These are phyloP conservation scores for Ziziphus jujuba DNA, from an alignment of 306 rosid genomes.

Conservation along the genomic window DNA sequence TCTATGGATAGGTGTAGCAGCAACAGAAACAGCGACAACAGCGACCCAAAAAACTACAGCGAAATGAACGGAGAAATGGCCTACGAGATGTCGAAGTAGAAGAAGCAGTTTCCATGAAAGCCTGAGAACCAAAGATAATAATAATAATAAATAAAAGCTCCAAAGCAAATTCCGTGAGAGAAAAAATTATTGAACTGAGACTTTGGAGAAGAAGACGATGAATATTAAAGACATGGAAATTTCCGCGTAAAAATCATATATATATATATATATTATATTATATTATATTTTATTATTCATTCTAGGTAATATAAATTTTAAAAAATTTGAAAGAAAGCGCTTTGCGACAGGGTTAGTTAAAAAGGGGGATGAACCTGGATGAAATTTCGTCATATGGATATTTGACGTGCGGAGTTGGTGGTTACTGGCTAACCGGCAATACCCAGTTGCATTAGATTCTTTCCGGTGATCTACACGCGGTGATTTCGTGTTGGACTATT, in stretches of 20 bases:
- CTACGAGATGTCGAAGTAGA: slow-evolving; percentile 30
- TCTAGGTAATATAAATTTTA: no score
- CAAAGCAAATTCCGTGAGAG: no score
- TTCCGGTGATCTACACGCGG: slow-evolving; percentile 14
- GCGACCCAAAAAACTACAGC: slow-evolving; percentile 39
- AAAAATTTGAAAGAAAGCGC: neutral
- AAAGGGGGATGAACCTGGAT: slow-evolving; percentile 22
- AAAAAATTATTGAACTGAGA: neutral
- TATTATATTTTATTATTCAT: no score
- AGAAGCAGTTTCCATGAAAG: slow-evolving; percentile 46
- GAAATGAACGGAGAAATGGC: slow-evolving; percentile 36
- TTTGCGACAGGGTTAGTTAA: neutral
- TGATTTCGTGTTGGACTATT: neutral
- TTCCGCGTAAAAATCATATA: neutral
- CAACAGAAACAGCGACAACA: slow-evolving; percentile 81
- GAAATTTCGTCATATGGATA: neutral
- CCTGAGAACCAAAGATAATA: no score
- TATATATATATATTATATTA: no score
- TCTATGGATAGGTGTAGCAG: slow-evolving; percentile 38
- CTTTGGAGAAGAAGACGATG: neutral
- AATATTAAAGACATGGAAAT: neutral
- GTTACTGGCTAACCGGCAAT: slow-evolving; percentile 14
- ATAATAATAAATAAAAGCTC: no score
- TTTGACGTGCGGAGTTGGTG: neutral
- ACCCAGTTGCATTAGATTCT: slow-evolving; percentile 24